Evolutionary conservation across 306 rosid genomes (phyloP), one percentile per base, ranked within the genome.

Genomic region (Quercus dentata): DNA sequence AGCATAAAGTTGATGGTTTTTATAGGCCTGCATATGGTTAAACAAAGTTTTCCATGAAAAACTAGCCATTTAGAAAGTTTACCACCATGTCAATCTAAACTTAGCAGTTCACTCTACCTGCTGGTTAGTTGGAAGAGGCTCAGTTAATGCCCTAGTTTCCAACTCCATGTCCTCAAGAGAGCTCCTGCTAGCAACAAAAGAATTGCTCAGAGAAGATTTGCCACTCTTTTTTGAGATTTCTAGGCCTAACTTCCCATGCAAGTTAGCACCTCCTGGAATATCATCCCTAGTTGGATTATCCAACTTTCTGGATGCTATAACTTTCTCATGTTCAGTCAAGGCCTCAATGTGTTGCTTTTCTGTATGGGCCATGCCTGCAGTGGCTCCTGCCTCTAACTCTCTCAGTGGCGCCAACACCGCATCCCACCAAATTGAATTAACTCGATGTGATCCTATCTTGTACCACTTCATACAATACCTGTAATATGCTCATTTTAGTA

Each of bases 41-140:
- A 75, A 51, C 78, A 49, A 46, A n/a, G 73, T 76, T 38, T 56
- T 46, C 46, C 23, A 56, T 55, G 49, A 64, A 67, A 33, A 65
- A 80, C 61, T 76, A 49, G 31, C 71, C 44, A 30, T 64, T 69
- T 31, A 25, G 54, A 54, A 81, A 75, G 73, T 75, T 54, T 62
- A 58, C 44, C 63, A 63, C 69, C 56, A 41, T 73, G 81, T 78
- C 75, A 72, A 71, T 28, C 78, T 14, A 76, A 78, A 78, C 65
- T 41, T 69, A 69, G 28, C 80, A 69, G 69, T 70, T 44, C 73
- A 82, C 79, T 72, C 63, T 67, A 92, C 97, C 97, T 90, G 97
- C 80, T 94, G 99, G 84, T 94, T 94, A 46, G 97, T 91, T 75
- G 99, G 99, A 85, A 94, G 97, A 81, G 97, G 95, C 85, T 94